A percentile compares a stretch with the other conserved stretches of the same genome.
Evolutionary conservation across 495 filamentous ascomycete species (phyloP).

Genomic region (Hypoxylon intermedium): DNA sequence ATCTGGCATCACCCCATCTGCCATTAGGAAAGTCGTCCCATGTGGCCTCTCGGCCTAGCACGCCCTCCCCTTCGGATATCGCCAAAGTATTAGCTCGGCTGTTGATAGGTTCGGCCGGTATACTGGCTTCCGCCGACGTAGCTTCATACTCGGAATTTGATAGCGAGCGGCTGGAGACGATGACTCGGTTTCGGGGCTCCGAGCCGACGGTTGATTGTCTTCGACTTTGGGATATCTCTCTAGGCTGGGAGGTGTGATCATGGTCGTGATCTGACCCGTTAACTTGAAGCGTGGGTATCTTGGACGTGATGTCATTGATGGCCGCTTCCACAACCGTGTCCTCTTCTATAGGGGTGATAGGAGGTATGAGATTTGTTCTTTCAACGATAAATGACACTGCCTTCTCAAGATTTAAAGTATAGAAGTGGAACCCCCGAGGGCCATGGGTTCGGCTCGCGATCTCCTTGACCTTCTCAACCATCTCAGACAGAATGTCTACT

Average conservation of each 20-base stretch:
- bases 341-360: constrained; percentile 51
- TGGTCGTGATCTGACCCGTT: constrained; percentile 44
- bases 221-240: constrained; percentile 31
- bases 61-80: constrained; percentile 89
- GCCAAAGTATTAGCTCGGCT: constrained; percentile 81
- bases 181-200: constrained; percentile 81
- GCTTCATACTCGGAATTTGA: constrained; percentile 69
- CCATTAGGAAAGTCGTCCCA: constrained; percentile 99
- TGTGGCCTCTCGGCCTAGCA: constrained; percentile 92
- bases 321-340: constrained; percentile 49
- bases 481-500: constrained; percentile 73
- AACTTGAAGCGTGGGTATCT: constrained; percentile 46
- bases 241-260: constrained; percentile 29
- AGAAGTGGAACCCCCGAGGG: constrained; percentile 91
- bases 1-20: constrained; percentile 90
- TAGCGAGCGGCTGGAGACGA: constrained; percentile 67
- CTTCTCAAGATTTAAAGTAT: constrained; percentile 96
- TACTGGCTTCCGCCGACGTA: constrained; percentile 66
- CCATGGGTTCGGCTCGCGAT: constrained; percentile 59
- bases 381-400: constrained; percentile 93
- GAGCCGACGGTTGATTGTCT: constrained; percentile 62
- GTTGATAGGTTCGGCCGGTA: constrained; percentile 65
- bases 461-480: constrained; percentile 72
- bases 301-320: constrained; percentile 55
- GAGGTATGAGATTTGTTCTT: constrained; percentile 79